A percentile compares a stretch with the other conserved stretches of the same genome.
Conservation (phyloP, 1,284 basidiomycete species). For the Naganishia liquefaciens region DNA sequence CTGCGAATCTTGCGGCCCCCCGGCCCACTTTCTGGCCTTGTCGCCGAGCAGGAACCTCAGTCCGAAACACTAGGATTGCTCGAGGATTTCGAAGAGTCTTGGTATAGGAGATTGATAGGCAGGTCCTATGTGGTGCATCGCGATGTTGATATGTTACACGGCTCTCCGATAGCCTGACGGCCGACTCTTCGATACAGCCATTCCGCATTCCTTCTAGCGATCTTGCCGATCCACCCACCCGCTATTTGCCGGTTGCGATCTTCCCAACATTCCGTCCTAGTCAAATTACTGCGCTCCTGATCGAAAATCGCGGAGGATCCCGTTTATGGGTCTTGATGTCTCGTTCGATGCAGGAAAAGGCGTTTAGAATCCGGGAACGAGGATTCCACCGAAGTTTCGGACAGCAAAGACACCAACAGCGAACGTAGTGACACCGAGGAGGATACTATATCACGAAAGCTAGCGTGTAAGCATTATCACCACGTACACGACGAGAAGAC, state of each 20-base stretch:
- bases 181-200: too few species aligned
- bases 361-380: conserved; percentile 33
- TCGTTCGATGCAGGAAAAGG: background rate
- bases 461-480: background rate
- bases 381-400: conserved; percentile 32
- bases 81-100: too few species aligned
- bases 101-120: too few species aligned
- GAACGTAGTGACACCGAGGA: conserved; percentile 32
- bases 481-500: background rate
- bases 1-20: too few species aligned
- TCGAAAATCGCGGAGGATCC: too few species aligned
- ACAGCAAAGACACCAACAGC: conserved; percentile 30
- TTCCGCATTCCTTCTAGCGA: too few species aligned
- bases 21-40: too few species aligned
- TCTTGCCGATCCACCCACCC: too few species aligned
- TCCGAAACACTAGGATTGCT: too few species aligned
- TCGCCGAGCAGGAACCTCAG: too few species aligned
- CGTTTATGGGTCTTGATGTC: background rate
- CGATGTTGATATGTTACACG: too few species aligned
- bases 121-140: conserved; percentile 15
- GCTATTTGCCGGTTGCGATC: background rate
- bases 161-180: conserved; percentile 35
- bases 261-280: background rate
- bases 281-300: too few species aligned
- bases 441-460: conserved; percentile 22